Evolutionary conservation across 805 yeast genomes (phyloP), one percentile per base, ranked within the genome.

Genomic region (Kodamaea nitidulidarum): DNA sequence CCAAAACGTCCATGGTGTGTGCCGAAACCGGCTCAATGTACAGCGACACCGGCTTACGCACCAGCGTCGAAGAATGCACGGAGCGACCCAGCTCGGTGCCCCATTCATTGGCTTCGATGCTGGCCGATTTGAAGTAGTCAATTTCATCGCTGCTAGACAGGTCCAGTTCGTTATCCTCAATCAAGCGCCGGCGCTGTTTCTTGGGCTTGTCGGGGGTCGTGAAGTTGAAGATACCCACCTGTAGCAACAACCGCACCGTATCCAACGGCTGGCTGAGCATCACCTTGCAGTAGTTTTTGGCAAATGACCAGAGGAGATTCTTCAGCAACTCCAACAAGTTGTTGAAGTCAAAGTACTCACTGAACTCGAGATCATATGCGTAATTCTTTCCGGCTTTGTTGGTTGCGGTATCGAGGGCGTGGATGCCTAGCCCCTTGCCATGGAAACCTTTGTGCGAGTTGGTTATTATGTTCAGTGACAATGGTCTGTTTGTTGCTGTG

Each of bases 231-330:
- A 73, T 76, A 3, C 95, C 95, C 10, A 86, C 83, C 59, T 93
- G 98, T 41, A 88, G 62, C 18, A 90, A 67, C 47, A 87, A 70
- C 40, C 91, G 71, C 4, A 85, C 77, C 12, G 86, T 83, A 50
- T 91, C 97, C 59, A 90, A 81, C 2, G 98, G 98, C 60, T 93
- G 97, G 14, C 86, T 75, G 7, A 85, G 55, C 22, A 88, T 58
- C 32, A 81, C 78, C 43, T 79, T 80, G 39, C 78, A 59, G 63
- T 93, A 91, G 47, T 80, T 82, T 47, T 78, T 77, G 36, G 80
- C 51, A 44, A 87, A 78, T 32, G 84, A 78, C 55, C 73, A 68
- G 16, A 79, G 60, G 43, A 88, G 67, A 29, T 80, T 76, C 38
- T 71, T 67, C 4, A 80, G 47, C 24, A 82, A 55, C 45, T 79